These are phyloP conservation scores for Fusarium albidum DNA, from an alignment of 2,329 filamentous ascomycete genomes.

Conservation along the genomic window DNA sequence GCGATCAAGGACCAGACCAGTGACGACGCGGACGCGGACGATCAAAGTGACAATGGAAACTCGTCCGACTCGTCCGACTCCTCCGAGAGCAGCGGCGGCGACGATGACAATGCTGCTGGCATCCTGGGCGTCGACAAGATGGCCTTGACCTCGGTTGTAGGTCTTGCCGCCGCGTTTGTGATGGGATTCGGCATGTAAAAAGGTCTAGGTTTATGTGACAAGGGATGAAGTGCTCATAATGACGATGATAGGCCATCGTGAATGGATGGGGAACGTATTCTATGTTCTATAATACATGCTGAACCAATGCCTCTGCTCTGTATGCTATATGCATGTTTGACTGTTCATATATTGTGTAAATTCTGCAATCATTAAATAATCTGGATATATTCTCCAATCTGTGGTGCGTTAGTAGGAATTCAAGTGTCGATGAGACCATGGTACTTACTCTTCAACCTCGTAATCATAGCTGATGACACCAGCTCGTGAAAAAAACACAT, in stretches of 20 bases:
- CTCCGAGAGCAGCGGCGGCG: slow-evolving; percentile 2
- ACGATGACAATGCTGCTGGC: slow-evolving; percentile 37
- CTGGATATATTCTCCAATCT: slow-evolving; percentile 36
- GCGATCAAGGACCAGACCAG: slow-evolving; percentile 42
- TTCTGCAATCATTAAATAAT: slow-evolving; percentile 22
- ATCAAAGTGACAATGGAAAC: slow-evolving; percentile 17
- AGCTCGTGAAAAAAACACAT: slow-evolving; percentile 17
- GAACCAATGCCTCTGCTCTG: slow-evolving; percentile 3
- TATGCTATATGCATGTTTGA: neutral
- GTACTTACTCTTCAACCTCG: slow-evolving; percentile 33
- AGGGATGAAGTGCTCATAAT: slow-evolving; percentile 8
- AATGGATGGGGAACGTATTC: slow-evolving; percentile 8
- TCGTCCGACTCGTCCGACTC: slow-evolving; percentile 30
- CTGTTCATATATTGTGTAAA: slow-evolving; percentile 4
- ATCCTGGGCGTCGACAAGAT: slow-evolving; percentile 34
- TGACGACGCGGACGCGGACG: slow-evolving; percentile 19
- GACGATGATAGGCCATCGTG: slow-evolving; percentile 14
- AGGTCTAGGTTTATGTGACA: neutral
- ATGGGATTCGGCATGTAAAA: slow-evolving; percentile 47
- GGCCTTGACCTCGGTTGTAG: slow-evolving; percentile 47
- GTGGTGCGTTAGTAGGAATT: slow-evolving; percentile 16
- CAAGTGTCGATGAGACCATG: neutral
- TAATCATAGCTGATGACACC: slow-evolving; percentile 13
- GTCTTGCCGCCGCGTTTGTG: slow-evolving; percentile 49
- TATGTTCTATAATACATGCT: slow-evolving; percentile 28